These are phyloP conservation scores for Exophiala oligosperma DNA, from an alignment of 2,329 filamentous ascomycete species.

Conservation along the genomic window DNA sequence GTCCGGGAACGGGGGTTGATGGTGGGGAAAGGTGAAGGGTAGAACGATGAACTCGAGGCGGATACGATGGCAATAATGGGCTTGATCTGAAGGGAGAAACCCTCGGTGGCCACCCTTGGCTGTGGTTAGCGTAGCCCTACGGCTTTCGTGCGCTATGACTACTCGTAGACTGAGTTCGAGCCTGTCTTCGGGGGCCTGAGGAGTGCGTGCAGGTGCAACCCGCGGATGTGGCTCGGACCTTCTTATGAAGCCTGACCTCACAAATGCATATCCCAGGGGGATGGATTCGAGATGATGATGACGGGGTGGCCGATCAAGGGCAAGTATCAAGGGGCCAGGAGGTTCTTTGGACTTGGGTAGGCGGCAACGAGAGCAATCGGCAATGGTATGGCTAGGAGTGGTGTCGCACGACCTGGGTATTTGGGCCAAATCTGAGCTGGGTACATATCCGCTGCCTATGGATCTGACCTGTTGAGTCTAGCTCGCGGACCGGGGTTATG, in stretches of 20 bases:
- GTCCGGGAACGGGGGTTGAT: constrained; percentile 6
- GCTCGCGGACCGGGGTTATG: constrained; percentile 10
- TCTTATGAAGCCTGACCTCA: constrained; percentile 4
- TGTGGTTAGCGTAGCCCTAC: constrained; percentile 19
- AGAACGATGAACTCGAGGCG: constrained; percentile 10
- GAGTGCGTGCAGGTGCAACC: constrained; percentile 7
- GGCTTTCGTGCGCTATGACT: constrained; percentile 9
- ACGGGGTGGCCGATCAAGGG: constrained; percentile 10
- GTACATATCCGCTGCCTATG: constrained; percentile 3
- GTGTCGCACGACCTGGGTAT: not conserved
- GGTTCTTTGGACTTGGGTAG: constrained; percentile 13
- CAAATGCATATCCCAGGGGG: not conserved
- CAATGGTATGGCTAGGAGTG: constrained; percentile 3
- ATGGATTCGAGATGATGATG: constrained; percentile 9
- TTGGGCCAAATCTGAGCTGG: constrained; percentile 18
- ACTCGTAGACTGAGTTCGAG: constrained; percentile 10
- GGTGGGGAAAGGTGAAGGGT: constrained; percentile 15
- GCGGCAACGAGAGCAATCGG: constrained; percentile 6
- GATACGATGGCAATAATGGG: constrained; percentile 19
- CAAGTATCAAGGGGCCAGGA: constrained; percentile 10
- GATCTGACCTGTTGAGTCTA: constrained; percentile 5
- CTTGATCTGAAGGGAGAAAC: constrained; percentile 16
- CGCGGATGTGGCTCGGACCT: constrained; percentile 12
- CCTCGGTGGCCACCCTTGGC: constrained; percentile 3
- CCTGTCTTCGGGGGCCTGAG: constrained; percentile 20